Base-by-base conservation (phyloP, 352 stramenopile genomes). In the Phytopythium boreale region DNA sequence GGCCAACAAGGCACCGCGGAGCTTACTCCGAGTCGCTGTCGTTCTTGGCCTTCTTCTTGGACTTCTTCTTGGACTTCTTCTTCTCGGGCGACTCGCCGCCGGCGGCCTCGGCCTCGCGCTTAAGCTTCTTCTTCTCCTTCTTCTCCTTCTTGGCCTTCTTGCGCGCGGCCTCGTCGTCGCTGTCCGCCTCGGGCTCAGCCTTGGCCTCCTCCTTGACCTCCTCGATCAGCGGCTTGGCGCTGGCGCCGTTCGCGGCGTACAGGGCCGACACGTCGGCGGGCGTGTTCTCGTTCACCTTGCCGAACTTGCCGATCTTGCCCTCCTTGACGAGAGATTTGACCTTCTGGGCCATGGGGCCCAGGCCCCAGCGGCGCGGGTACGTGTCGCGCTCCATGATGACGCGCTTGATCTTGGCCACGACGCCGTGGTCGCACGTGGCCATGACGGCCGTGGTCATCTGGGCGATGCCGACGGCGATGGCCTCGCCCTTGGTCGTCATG, bases 381-480 rank as follows among this genome's bases (percentile, higher is more conserved):
- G 95, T 99, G 87, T 99, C 98, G 41, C 98, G 83, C 88, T 99
- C 98, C 98, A 99, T 99, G 76, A 99, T 99, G 31, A 99, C 98
- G 55, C 98, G 93, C 84, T 99, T 99, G 75, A 99, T 99, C 89
- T 99, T 99, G 43, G 97, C 97, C 12, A 99, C 98, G 11, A 99
- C 94, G 24, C 98, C 98, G 79, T 99, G 98, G 92, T 99, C 98
- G 62, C 97, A 98, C 36, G 97, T 99, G 11, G 97, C 97, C 97
- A 99, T 99, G 49, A 99, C 97, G 11, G 97, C 89, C 0, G 98
- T 99, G 0, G 96, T 99, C 98, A 99, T 99, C 82, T 99, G 97
- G 0, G 98, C 98, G 69, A 99, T 99, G 22, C 92, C 98, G 0
- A 99, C 87, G 37, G 98, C 97, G 69, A 99, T 98, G 3, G 98